phyloP scores from a whole-genome alignment of 176 grass and related monocot genomes.

The Juncus effusus region DNA sequence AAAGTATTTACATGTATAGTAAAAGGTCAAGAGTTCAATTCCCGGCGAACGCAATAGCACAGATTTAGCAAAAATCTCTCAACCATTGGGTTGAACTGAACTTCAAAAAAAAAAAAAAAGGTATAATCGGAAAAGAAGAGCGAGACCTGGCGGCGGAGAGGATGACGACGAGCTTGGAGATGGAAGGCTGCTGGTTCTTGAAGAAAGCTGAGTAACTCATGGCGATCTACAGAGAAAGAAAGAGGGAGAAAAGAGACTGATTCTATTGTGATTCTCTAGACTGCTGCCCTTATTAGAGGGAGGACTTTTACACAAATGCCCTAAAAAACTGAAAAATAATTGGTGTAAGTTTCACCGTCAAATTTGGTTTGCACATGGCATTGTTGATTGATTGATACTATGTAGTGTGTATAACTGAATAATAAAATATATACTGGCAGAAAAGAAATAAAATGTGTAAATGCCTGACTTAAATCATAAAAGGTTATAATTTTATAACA shows the following conservation, averaged over 20 bases:
- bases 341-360: not conserved
- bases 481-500: no score
- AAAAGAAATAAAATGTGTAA: no score
- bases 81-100: no score
- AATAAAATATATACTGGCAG: no score
- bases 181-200: conserved; percentile 33
- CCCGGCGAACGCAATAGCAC: no score
- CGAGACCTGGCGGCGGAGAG: conserved; percentile 56
- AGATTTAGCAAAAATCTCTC: no score
- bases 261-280: not conserved
- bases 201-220: conserved; percentile 23
- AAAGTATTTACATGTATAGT: no score
- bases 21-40: no score
- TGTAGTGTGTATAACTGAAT: no score
- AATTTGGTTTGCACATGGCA: conserved; percentile 7
- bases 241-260: not conserved
- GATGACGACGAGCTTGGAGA: conserved; percentile 75
- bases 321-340: not conserved
- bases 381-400: no score
- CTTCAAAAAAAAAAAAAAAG: no score
- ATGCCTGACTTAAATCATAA: no score
- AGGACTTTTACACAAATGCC: not conserved
- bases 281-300: not conserved
- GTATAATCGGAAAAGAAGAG: not conserved
- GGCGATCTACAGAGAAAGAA: conserved; percentile 22